Evolutionary conservation across 1,284 basidiomycete species (phyloP).

Genomic region (Phellopilus nigrolimitatus): DNA sequence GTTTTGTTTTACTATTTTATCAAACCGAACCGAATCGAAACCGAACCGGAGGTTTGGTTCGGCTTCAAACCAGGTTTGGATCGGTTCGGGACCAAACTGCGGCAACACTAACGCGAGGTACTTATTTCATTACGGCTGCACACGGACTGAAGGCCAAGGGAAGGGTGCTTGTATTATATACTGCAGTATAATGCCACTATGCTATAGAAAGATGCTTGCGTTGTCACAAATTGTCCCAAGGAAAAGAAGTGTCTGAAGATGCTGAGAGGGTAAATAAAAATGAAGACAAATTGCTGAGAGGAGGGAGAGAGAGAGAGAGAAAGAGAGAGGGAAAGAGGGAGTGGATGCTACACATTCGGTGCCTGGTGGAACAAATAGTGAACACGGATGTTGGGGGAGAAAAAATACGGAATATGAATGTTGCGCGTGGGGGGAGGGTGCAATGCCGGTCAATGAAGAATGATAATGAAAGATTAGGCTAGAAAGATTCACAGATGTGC

Average conservation of each 20-base stretch:
- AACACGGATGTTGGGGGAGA: not conserved
- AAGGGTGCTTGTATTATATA: no score
- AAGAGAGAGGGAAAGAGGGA: not conserved
- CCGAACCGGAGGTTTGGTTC: no score
- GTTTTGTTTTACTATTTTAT: no score
- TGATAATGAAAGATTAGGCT: not conserved
- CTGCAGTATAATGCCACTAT: not conserved
- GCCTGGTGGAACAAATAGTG: not conserved
- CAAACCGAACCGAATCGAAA: no score
- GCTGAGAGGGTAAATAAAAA: not conserved
- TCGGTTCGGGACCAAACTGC: no score
- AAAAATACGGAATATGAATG: not conserved
- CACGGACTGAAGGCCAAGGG: not conserved
- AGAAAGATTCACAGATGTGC: not conserved
- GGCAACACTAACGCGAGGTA: not conserved
- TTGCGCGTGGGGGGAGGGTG: not conserved
- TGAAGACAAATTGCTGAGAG: slow-evolving; percentile 1
- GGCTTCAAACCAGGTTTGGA: no score
- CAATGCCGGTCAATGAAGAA: no score
- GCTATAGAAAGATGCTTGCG: not conserved
- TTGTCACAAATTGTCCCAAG: not conserved
- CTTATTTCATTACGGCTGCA: not conserved
- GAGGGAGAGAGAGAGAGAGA: not conserved
- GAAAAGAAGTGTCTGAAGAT: not conserved
- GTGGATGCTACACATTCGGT: slow-evolving; percentile 11